These are phyloP conservation scores for Senna tora DNA, from an alignment of 306 rosid genomes.

Conservation along the genomic window DNA sequence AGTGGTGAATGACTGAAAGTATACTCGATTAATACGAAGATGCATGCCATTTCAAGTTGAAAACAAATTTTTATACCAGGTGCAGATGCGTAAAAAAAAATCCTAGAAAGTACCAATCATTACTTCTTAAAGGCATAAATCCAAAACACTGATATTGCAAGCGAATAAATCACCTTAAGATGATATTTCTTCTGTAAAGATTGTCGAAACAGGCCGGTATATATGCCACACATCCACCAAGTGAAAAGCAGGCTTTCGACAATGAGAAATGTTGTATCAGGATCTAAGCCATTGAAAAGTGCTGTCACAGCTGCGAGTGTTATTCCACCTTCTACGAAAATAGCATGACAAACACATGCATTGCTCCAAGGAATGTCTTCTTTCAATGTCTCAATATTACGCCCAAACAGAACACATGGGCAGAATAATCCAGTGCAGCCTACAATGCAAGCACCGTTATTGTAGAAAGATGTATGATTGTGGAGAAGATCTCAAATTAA, in stretches of 20 bases:
- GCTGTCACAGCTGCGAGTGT: slow-evolving; percentile 51
- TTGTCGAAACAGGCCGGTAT: slow-evolving; percentile 58
- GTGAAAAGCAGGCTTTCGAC: slow-evolving; percentile 51
- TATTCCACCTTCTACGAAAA: slow-evolving; percentile 61
- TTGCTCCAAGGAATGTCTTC: slow-evolving; percentile 56
- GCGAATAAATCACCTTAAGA: slow-evolving; percentile 48
- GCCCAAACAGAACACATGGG: slow-evolving; percentile 61
- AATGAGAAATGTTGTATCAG: slow-evolving; percentile 55
- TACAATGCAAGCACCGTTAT: slow-evolving; percentile 28
- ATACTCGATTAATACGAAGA: background rate
- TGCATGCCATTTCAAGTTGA: slow-evolving; percentile 6
- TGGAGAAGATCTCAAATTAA: background rate
- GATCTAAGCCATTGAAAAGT: slow-evolving; percentile 57
- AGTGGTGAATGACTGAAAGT: background rate
- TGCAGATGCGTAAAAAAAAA: background rate
- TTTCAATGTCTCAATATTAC: slow-evolving; percentile 46
- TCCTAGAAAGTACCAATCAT: background rate
- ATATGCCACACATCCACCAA: slow-evolving; percentile 72
- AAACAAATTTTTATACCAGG: background rate
- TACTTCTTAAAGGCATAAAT: background rate
- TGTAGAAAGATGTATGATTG: slow-evolving; percentile 4
- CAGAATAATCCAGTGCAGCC: slow-evolving; percentile 63
- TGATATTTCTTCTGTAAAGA: slow-evolving; percentile 59
- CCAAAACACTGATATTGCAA: background rate
- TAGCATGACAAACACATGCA: slow-evolving; percentile 60